Evolutionary conservation across 2,329 filamentous ascomycete species (phyloP).

Genomic region (Phyllosticta ampelicida): DNA sequence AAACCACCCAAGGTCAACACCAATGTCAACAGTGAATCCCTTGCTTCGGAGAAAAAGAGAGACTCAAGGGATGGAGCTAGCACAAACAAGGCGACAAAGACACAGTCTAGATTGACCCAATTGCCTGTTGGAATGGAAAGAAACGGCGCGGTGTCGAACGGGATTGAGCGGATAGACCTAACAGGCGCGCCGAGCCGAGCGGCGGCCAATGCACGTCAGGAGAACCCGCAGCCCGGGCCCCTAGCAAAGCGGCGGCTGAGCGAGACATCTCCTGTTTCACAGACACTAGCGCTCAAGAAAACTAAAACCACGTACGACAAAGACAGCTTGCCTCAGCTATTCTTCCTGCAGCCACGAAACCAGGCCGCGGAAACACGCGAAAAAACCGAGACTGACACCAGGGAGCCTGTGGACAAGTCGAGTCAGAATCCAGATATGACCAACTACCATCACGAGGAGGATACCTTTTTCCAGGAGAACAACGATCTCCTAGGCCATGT

Average conservation of each 20-base stretch:
- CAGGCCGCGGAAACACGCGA: background rate
- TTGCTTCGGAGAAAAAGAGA: background rate
- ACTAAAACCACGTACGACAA: constrained; percentile 4
- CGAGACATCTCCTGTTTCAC: constrained; percentile 10
- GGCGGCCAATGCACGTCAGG: constrained; percentile 7
- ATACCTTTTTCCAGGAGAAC: constrained; percentile 7
- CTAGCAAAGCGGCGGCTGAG: constrained; percentile 1
- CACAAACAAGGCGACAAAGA: background rate
- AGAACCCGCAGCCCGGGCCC: constrained; percentile 3
- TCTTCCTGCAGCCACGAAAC: background rate
- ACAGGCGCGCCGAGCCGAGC: constrained; percentile 3
- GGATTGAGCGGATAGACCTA: constrained; percentile 5
- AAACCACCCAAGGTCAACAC: constrained; percentile 2
- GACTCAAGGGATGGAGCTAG: background rate
- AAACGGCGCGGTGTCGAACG: background rate
- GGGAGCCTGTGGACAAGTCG: background rate
- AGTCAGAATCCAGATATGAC: background rate
- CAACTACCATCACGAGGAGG: background rate
- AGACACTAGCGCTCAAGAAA: constrained; percentile 3
- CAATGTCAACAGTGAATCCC: background rate
- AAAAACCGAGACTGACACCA: background rate
- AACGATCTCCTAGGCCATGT: constrained; percentile 8
- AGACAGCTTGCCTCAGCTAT: constrained; percentile 4
- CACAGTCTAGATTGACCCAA: background rate
- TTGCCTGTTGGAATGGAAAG: background rate